These are phyloP conservation scores for Austroboletus eburneus DNA, from an alignment of 768 basidiomycete genomes.

Conservation along the genomic window DNA sequence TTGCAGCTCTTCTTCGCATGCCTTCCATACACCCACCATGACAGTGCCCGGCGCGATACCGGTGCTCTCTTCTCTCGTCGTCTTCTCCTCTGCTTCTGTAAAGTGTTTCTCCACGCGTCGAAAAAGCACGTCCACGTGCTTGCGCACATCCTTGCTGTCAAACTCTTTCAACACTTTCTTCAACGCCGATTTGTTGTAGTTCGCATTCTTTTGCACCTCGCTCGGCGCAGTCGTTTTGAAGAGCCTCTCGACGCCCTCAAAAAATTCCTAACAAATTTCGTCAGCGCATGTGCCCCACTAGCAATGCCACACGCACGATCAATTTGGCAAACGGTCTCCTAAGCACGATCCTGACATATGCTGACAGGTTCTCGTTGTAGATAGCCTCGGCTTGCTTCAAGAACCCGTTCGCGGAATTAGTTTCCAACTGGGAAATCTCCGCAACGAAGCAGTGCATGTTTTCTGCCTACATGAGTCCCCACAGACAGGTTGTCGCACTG, in stretches of 20 bases:
- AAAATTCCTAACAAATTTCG: conserved; percentile 68
- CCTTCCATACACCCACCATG: conserved; percentile 83
- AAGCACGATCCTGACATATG: conserved; percentile 85
- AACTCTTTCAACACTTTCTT: conserved; percentile 85
- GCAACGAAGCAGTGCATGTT: conserved; percentile 95
- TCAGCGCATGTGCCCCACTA: conserved; percentile 1
- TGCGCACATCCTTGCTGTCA: conserved; percentile 83
- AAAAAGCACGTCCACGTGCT: conserved; percentile 79
- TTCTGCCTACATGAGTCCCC: conserved; percentile 45
- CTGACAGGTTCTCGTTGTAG: conserved; percentile 84
- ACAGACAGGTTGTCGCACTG: neutral
- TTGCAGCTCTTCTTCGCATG: conserved; percentile 81
- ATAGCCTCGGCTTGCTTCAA: conserved; percentile 71
- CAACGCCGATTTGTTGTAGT: conserved; percentile 72
- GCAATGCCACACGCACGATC: conserved; percentile 52
- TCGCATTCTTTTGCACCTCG: conserved; percentile 71
- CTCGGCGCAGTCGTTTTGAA: conserved; percentile 73
- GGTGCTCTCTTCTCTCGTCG: conserved; percentile 50
- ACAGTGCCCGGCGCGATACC: conserved; percentile 58
- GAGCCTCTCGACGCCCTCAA: conserved; percentile 87
- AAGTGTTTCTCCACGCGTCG: conserved; percentile 97
- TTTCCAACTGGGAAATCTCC: conserved; percentile 70
- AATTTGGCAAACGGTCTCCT: conserved; percentile 83
- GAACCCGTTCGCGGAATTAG: conserved; percentile 59
- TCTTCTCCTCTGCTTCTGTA: conserved; percentile 70